Evolutionary conservation across 2,329 filamentous ascomycete genomes (phyloP).

Genomic region (Beauveria caledonica): DNA sequence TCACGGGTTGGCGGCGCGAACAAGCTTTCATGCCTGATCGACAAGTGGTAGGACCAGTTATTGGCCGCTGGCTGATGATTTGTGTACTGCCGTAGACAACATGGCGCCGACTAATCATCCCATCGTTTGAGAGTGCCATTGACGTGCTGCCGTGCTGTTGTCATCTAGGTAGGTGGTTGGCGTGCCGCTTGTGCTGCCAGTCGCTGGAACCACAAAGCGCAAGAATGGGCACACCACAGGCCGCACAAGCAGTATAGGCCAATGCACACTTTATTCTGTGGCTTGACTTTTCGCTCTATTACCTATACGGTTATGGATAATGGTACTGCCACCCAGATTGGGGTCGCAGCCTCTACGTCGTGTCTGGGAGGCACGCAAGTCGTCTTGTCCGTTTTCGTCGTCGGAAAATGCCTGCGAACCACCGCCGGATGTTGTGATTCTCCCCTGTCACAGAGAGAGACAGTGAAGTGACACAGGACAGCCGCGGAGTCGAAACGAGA

Average conservation of each 20-base stretch:
- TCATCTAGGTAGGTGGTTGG: not conserved
- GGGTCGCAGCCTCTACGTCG: not conserved
- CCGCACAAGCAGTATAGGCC: not conserved
- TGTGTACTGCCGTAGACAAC: not conserved
- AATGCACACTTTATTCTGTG: too few species aligned
- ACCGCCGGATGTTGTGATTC: too few species aligned
- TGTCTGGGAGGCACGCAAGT: not conserved
- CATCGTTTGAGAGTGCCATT: not conserved
- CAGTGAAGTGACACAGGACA: not conserved
- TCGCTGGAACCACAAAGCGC: not conserved
- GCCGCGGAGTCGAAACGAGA: not conserved
- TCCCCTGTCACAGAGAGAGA: not conserved
- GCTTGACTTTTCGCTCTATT: too few species aligned
- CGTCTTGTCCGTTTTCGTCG: not conserved
- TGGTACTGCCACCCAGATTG: not conserved
- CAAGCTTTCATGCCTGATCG: slow-evolving; percentile 9
- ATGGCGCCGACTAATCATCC: not conserved
- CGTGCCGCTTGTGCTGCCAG: not conserved
- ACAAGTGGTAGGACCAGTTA: not conserved
- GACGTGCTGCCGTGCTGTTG: not conserved
- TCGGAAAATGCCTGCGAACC: too few species aligned
- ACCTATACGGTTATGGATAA: too few species aligned
- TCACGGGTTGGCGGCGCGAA: slow-evolving; percentile 2
- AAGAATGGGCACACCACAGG: not conserved
- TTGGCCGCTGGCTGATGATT: not conserved